Evolutionary conservation across 106 monocot species (phyloP).

Genomic region (Ottelia alismoides): DNA sequence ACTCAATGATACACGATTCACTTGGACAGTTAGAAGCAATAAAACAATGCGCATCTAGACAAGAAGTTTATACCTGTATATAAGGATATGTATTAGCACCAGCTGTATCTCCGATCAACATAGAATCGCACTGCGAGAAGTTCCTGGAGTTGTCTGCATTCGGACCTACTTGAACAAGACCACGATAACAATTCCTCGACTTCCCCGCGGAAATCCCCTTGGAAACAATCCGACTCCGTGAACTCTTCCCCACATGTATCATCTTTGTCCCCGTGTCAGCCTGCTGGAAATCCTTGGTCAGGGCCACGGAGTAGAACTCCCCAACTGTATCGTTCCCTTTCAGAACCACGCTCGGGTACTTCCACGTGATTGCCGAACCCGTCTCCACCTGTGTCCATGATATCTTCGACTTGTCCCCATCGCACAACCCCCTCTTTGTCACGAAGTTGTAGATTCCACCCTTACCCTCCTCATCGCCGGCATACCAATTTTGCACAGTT

Average conservation of each 20-base stretch:
- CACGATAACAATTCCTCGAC: constrained; percentile 91
- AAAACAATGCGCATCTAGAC: too few relatives aligned
- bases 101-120: constrained; percentile 96
- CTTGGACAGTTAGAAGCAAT: too few relatives aligned
- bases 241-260: constrained; percentile 84
- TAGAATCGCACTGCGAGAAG: constrained; percentile 95
- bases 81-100: constrained; percentile 95
- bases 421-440: constrained; percentile 69
- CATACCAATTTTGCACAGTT: constrained; percentile 91
- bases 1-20: too few relatives aligned
- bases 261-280: constrained; percentile 97
- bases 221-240: constrained; percentile 77
- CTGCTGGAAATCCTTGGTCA: constrained; percentile 92
- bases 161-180: constrained; percentile 70
- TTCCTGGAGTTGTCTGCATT: constrained; percentile 68
- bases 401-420: constrained; percentile 54
- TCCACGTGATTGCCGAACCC: constrained; percentile 83
- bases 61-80: constrained; percentile 53
- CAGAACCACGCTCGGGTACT: constrained; percentile 76
- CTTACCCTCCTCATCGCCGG: constrained; percentile 60
- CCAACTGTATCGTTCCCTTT: constrained; percentile 68
- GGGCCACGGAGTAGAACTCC: constrained; percentile 91
- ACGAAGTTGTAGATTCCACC: constrained; percentile 91
- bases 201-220: constrained; percentile 97
- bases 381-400: too few relatives aligned